Base-by-base conservation (phyloP, 306 rosid species). In the Crotalaria pallida region DNA sequence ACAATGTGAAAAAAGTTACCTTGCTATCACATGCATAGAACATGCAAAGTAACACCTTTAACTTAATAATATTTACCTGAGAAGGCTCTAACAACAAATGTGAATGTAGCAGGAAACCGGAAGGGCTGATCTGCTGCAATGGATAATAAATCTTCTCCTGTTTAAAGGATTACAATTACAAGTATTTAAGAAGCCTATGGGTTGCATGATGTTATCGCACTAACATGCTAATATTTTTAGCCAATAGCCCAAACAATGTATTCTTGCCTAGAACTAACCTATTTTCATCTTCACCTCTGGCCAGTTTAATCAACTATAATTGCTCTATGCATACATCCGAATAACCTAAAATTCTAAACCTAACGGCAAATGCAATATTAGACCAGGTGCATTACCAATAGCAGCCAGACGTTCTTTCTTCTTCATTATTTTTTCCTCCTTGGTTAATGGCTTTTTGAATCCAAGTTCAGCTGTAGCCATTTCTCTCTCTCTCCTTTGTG, bases 71-170 rank as follows among this genome's bases (percentile, higher is more conserved):
- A 67, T 53, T 69, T 74, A 94, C 99, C 99, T 71, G 99, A 94
- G 84, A 94, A 94, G 75, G 99, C 97, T 86, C 99, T 90, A 75
- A 94, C 99, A 86, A 94, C 99, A 73, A 94, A 94, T 67, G 99
- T 94, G 87, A 94, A 94, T 65, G 99, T 94, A n/a, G 99, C 99
- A 48, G 99, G 99, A 79, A 94, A 94, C 7, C 99, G 87, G 76
- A 94, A 94, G 69, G 99, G 99, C 83, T 94, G 99, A 69, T 94
- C 99, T 43, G 92, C 95, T 45, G 97, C 96, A 86, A 94, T 94
- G 78, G 99, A 61, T 80, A 94, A 77, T 73, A 94, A 79, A 84
- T 94, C 97, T 77, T 94, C 99, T 67, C 99, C 99, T 94, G 95
- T 88, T 74, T 61, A 73, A 59, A 74, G 71, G 38, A 31, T 59